Base-by-base conservation (phyloP, 2,329 filamentous ascomycete genomes). In the Aspergillus cejpii region DNA sequence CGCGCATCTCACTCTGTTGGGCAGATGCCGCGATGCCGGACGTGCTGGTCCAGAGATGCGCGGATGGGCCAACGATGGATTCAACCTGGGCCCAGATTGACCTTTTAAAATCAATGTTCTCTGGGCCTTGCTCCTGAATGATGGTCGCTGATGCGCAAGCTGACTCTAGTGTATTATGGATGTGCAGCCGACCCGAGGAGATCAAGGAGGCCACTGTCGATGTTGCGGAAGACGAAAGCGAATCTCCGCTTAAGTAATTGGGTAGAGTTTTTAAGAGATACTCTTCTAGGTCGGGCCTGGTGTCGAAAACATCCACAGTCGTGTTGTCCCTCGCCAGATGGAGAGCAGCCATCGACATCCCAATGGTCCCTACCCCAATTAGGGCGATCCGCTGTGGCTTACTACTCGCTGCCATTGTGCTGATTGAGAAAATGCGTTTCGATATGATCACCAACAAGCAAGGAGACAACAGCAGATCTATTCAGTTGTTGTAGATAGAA, bases 81-180 rank as follows among this genome's bases (percentile, higher is more conserved):
- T 78, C 71, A 5, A 82, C 68, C 19, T 74, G 55, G 0, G 66
- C 58, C 78, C 78, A 81, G 17, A 78, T 63, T 0, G 55, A 54
- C 28, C 65, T 63, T 50, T 81, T 81, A 58, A 79, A 77, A 0
- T 63, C 44, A 0, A 70, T 51, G 39, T 72, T 72, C 54, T 81
- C 78, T 0, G 78, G 77, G 0, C 76, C 76, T 60, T 79, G 77
- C 61, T 81, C 79, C 59, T 82, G 78, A 33, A 82, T 64, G 39
- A 81, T 75, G 33, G 70, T 63, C 1, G 76, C 76, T 14, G 52
- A 53, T 19, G 48, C 47, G 17, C 50, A 52, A 26, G 51, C 54
- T 5, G 40, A 48, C 39, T 51, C 49, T 20, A 55, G 24, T 4
- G 44, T 40, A 2, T 45, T 44, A 40, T 55, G 54, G 27, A 56